These are phyloP conservation scores for Rhododendron williamsianum DNA, from an alignment of 148 eudicot genomes.

Conservation along the genomic window DNA sequence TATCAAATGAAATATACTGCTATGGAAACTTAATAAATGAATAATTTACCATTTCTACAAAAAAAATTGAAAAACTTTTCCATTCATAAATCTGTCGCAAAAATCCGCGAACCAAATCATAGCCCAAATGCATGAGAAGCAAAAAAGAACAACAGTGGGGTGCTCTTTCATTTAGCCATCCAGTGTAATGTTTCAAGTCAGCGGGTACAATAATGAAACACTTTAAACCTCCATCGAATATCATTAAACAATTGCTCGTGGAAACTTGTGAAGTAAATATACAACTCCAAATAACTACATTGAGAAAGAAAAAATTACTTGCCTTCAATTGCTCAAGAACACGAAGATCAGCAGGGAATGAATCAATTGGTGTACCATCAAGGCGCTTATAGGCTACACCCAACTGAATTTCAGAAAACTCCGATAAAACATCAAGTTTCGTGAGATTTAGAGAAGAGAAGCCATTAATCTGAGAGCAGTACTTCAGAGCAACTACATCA, in stretches of 20 bases:
- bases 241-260: not conserved
- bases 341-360: slow-evolving; percentile 79
- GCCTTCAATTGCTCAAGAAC: slow-evolving; percentile 74
- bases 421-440: slow-evolving; percentile 88
- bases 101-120: not conserved
- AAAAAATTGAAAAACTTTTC: no score
- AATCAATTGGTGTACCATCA: slow-evolving; percentile 63
- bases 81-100: not conserved
- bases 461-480: slow-evolving; percentile 81
- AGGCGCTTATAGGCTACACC: slow-evolving; percentile 68
- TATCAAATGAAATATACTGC: not conserved
- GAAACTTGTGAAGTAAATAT: not conserved
- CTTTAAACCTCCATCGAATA: not conserved
- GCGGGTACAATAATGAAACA: not conserved
- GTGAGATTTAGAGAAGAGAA: slow-evolving; percentile 89
- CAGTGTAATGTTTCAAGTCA: not conserved
- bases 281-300: not conserved
- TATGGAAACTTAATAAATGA: not conserved
- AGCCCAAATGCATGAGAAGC: slow-evolving; percentile 6
- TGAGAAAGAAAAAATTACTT: slow-evolving; percentile 14
- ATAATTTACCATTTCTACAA: not conserved
- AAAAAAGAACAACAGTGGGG: not conserved
- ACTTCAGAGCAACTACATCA: slow-evolving; percentile 80
- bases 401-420: slow-evolving; percentile 70
- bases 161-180: not conserved